A percentile compares a stretch with the other conserved stretches of the same genome.
These are phyloP conservation scores for Lonicera japonica DNA, from an alignment of 129 eudicot genomes.

Conservation along the genomic window DNA sequence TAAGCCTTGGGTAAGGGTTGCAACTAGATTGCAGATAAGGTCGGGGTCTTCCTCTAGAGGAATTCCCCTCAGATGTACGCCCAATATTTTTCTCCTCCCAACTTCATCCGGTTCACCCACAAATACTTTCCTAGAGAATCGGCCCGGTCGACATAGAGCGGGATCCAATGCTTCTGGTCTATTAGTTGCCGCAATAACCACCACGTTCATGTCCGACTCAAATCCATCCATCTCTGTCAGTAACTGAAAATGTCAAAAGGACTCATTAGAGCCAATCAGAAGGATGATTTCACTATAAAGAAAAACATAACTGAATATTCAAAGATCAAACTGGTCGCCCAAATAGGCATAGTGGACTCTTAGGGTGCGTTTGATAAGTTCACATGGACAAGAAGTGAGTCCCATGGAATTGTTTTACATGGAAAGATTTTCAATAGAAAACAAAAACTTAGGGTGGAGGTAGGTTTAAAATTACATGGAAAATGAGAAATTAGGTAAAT, in stretches of 20 bases:
- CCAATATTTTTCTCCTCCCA: conserved; percentile 87
- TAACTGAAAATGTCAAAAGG: conserved; percentile 42
- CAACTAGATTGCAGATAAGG: conserved; percentile 71
- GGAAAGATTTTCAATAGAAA: no score
- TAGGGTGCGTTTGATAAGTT: no score
- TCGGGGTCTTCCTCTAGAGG: conserved; percentile 76
- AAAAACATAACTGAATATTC: background rate
- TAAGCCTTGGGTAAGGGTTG: conserved; percentile 87
- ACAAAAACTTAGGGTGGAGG: no score
- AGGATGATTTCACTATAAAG: no score
- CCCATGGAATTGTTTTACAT: no score
- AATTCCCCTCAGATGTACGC: conserved; percentile 78
- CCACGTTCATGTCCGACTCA: conserved; percentile 70
- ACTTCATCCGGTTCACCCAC: conserved; percentile 95
- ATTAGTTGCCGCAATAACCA: conserved; percentile 95
- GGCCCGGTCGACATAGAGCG: conserved; percentile 94
- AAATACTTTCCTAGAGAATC: conserved; percentile 86
- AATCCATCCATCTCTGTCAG: conserved; percentile 99
- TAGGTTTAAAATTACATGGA: no score
- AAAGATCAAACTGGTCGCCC: no score
- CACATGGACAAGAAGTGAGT: no score
- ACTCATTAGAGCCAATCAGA: background rate
- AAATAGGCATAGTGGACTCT: no score
- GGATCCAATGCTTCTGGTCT: conserved; percentile 96
- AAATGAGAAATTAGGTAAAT: no score